Evolutionary conservation across 192 early-diverging fungal genomes (phyloP).

Genomic region (Coemansia reversa): DNA sequence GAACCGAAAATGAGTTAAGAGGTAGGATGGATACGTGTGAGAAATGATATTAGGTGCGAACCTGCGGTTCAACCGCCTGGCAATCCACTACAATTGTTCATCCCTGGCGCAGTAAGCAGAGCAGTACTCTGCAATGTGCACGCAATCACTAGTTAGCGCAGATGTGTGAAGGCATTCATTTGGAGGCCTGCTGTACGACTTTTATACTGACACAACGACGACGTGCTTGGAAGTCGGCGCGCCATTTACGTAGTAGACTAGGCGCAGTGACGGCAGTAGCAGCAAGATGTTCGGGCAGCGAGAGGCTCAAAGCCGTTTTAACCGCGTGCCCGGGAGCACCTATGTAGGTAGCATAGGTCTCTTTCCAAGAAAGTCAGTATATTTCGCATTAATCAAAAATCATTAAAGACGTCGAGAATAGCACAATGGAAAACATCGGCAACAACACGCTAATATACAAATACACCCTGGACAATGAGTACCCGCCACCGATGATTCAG

Average conservation of each 20-base stretch:
- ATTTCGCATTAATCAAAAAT: background rate
- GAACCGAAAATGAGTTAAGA: too few species aligned
- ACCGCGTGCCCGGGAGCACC: background rate
- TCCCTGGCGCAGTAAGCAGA: background rate
- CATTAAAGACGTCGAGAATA: background rate
- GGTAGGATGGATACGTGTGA: background rate
- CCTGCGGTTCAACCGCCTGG: background rate
- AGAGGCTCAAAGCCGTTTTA: background rate
- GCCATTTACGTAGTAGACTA: conserved; percentile 1
- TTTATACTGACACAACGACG: background rate
- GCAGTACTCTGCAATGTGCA: background rate
- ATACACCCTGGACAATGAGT: conserved; percentile 46
- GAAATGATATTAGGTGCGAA: background rate
- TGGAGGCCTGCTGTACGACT: background rate
- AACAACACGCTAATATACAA: conserved; percentile 45
- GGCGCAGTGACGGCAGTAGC: conserved; percentile 1
- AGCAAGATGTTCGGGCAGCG: background rate
- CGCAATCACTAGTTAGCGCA: background rate
- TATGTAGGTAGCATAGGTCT: background rate
- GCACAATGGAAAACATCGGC: background rate
- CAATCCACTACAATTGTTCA: background rate
- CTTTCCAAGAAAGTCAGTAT: background rate
- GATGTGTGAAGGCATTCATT: too few species aligned
- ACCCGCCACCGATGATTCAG: conserved; percentile 47
- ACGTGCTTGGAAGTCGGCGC: background rate